Evolutionary conservation across 73 alveolate species (phyloP).

Genomic region (Paramecium sexaurelia): DNA sequence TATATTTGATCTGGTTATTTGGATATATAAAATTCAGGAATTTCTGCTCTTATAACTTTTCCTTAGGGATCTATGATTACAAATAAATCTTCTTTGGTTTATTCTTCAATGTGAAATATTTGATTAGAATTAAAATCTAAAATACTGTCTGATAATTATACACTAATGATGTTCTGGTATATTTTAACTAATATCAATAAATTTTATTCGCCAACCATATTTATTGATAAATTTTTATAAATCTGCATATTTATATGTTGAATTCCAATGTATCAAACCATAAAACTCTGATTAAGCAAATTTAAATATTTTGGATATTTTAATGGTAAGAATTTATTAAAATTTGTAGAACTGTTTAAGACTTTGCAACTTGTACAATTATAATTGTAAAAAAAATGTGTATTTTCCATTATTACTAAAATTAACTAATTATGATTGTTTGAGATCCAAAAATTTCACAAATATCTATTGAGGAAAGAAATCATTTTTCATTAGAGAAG

Average conservation of each 20-base stretch:
- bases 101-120: neutral
- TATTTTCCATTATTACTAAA: slow-evolving; percentile 15
- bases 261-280: neutral
- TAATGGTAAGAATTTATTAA: neutral
- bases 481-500: neutral
- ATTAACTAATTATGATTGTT: neutral
- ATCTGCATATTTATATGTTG: neutral
- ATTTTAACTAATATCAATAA: neutral
- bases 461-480: neutral
- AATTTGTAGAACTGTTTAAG: neutral
- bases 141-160: neutral
- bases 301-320: neutral
- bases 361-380: neutral
- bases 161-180: neutral
- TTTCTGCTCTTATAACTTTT: slow-evolving; percentile 18
- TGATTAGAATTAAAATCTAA: neutral
- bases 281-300: neutral
- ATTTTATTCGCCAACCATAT: neutral
- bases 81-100: neutral
- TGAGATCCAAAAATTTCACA: neutral
- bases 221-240: neutral
- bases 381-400: neutral
- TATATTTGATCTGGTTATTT: neutral
- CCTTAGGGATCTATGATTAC: neutral
- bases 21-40: slow-evolving; percentile 15